Percentiles rank a stretch among this genome's conserved stretches.
Conservation (phyloP, 108 stramenopile species). For the Fistulifera pelliculosa region DNA sequence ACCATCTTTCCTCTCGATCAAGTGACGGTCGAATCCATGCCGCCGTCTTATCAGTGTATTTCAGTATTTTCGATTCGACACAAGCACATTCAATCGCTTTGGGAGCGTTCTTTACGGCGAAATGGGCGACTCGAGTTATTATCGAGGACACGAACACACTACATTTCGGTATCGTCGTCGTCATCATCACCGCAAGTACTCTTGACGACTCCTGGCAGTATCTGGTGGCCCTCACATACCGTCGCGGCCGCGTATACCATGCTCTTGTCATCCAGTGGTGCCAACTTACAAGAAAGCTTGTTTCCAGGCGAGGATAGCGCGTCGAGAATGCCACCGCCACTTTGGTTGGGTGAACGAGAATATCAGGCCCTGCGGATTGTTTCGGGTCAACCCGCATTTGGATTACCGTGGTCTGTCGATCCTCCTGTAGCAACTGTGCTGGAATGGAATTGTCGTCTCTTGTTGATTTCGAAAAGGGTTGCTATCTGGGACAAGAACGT, state of each 20-base stretch:
- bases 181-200: background rate
- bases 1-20: constrained; percentile 62
- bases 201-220: background rate
- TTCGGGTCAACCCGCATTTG: constrained; percentile 40
- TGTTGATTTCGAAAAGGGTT: constrained; percentile 67
- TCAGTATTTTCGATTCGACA: constrained; percentile 52
- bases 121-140: background rate
- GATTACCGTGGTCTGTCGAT: constrained; percentile 16
- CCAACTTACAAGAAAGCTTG: too few species aligned
- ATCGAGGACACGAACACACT: background rate
- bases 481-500: constrained; percentile 83
- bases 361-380: constrained; percentile 75
- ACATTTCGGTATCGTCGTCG: background rate
- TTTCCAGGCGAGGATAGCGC: too few species aligned
- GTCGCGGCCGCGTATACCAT: too few species aligned
- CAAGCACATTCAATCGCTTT: constrained; percentile 32
- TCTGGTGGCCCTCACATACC: too few species aligned
- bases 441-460: constrained; percentile 10
- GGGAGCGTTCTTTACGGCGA: too few species aligned
- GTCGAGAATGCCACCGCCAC: too few species aligned
- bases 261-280: too few species aligned
- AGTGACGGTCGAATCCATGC: constrained; percentile 31
- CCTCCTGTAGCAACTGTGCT: constrained; percentile 5
- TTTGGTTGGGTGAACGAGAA: constrained; percentile 60
- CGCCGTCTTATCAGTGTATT: constrained; percentile 10